Conservation (phyloP, 805 yeast species). For the Lipomyces sp. region DNA sequence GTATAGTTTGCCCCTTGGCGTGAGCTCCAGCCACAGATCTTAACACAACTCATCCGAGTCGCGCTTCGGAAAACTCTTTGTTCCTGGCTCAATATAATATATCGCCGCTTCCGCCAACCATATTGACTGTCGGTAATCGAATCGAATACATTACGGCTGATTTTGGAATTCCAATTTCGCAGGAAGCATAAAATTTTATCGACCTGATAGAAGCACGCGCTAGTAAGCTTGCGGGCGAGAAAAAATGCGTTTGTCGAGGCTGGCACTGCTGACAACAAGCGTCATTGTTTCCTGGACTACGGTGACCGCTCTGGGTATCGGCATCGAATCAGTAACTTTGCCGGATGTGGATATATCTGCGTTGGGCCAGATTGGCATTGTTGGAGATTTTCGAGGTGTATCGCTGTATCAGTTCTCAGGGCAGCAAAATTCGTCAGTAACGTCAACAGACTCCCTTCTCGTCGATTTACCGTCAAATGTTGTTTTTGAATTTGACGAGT, state of each 20-base stretch:
- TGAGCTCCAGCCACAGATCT: neutral
- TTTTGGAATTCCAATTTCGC: neutral
- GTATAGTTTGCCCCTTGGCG: neutral
- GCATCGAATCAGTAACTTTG: neutral
- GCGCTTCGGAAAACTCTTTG: neutral
- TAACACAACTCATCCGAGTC: neutral
- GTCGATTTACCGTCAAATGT: slow-evolving; percentile 23
- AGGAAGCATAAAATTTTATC: neutral
- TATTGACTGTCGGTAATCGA: neutral
- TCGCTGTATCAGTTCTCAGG: slow-evolving; percentile 45
- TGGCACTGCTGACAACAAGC: slow-evolving; percentile 3
- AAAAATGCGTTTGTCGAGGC: slow-evolving; percentile 1
- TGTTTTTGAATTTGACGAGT: slow-evolving; percentile 17
- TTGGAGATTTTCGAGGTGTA: slow-evolving; percentile 50
- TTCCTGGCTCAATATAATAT: neutral
- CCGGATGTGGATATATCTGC: slow-evolving; percentile 24
- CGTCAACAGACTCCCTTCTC: slow-evolving; percentile 28
- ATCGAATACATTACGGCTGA: neutral
- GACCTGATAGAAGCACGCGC: neutral
- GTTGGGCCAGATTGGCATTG: slow-evolving; percentile 44
- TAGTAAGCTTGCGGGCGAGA: neutral
- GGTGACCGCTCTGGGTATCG: neutral
- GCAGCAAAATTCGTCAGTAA: slow-evolving; percentile 22
- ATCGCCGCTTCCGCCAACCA: neutral
- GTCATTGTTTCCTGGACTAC: neutral